Percentiles rank a stretch among this genome's conserved stretches.
Evolutionary conservation across 1,284 basidiomycete genomes (phyloP).

Genomic region (Marasmius oreades): DNA sequence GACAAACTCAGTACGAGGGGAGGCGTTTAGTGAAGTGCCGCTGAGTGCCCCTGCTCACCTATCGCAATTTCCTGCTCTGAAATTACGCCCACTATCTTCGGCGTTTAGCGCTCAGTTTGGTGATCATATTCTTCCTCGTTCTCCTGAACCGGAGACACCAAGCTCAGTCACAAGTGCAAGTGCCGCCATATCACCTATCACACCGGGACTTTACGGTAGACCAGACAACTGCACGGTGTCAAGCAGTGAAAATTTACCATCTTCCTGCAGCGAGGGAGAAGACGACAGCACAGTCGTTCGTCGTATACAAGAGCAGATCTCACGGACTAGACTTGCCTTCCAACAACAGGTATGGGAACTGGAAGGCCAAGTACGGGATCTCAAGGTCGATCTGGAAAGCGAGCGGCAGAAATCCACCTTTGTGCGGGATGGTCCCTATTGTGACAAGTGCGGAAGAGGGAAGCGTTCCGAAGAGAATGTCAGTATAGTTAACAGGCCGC

Average conservation of each 20-base stretch:
- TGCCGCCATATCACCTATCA: constrained; percentile 48
- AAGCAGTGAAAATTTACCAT: constrained; percentile 28
- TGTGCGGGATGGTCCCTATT: constrained; percentile 35
- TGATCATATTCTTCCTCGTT: constrained; percentile 50
- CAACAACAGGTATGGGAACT: constrained; percentile 72
- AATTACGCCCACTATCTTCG: constrained; percentile 72
- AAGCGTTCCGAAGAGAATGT: constrained; percentile 21
- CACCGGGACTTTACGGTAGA: constrained; percentile 36
- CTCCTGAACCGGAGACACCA: constrained; percentile 45
- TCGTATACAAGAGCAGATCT: constrained; percentile 60
- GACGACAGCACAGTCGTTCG: constrained; percentile 48
- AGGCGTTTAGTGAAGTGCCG: constrained; percentile 26
- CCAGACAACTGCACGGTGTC: constrained; percentile 28
- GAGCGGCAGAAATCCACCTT: constrained; percentile 38
- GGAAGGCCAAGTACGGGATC: constrained; percentile 67
- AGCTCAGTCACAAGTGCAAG: constrained; percentile 40
- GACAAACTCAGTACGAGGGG: constrained; percentile 13
- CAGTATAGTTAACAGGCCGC: constrained; percentile 62
- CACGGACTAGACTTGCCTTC: constrained; percentile 57
- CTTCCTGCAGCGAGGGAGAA: constrained; percentile 27
- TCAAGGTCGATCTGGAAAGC: constrained; percentile 63
- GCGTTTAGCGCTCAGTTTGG: constrained; percentile 70
- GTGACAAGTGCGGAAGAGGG: constrained; percentile 60
- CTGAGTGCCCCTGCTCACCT: constrained; percentile 64
- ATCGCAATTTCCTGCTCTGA: constrained; percentile 60